These are phyloP conservation scores for Sordaria brevicollis DNA, from an alignment of 495 filamentous ascomycete genomes.

Conservation along the genomic window DNA sequence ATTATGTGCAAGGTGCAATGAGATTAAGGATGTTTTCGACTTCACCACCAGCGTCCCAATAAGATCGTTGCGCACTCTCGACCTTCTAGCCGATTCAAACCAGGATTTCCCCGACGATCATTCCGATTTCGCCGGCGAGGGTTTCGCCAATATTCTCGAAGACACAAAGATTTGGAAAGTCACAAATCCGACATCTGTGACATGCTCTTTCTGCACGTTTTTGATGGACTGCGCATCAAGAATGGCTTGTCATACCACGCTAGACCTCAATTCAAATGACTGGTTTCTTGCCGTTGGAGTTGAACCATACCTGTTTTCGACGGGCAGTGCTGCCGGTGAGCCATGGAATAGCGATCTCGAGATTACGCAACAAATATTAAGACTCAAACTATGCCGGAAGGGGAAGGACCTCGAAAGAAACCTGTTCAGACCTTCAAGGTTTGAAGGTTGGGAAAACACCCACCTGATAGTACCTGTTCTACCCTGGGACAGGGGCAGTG, in stretches of 20 bases:
- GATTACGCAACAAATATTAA: neutral
- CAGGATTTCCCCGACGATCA: too few species aligned
- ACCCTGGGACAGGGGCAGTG: fast-evolving
- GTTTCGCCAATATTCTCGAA: too few species aligned
- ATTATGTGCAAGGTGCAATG: neutral
- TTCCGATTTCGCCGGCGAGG: too few species aligned
- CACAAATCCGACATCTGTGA: neutral
- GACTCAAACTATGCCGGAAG: neutral
- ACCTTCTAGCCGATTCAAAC: too few species aligned
- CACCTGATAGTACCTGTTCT: neutral
- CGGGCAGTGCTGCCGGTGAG: too few species aligned
- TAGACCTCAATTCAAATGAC: neutral
- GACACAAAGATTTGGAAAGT: neutral
- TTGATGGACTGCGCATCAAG: neutral
- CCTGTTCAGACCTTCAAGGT: too few species aligned
- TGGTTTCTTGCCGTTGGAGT: neutral
- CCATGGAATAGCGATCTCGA: too few species aligned
- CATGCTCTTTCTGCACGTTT: neutral
- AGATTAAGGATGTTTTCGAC: neutral
- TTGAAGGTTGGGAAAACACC: neutral
- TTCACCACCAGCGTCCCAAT: fast-evolving
- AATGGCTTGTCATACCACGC: neutral
- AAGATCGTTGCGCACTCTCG: neutral
- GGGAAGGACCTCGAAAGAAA: neutral
- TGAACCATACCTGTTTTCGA: too few species aligned